These are phyloP conservation scores for Poteriospumella lacustris DNA, from an alignment of 108 stramenopile species.

Conservation along the genomic window DNA sequence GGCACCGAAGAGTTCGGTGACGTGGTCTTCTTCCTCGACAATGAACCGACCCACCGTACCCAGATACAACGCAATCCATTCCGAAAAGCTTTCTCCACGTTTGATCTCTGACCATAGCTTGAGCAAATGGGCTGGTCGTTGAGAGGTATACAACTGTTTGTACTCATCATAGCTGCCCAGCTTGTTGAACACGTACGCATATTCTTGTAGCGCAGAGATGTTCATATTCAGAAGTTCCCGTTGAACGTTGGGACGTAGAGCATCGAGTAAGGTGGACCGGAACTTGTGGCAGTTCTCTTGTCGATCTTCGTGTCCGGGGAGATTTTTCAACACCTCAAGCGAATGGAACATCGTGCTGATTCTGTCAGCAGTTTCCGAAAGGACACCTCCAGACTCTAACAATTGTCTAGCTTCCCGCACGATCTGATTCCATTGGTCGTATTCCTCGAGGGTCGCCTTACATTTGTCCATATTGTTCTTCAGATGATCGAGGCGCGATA, in stretches of 20 bases:
- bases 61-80: background rate
- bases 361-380: slow-evolving; percentile 26
- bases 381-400: slow-evolving; percentile 9
- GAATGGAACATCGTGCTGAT: slow-evolving; percentile 4
- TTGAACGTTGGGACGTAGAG: background rate
- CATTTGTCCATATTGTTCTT: slow-evolving; percentile 23
- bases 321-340: background rate
- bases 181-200: background rate
- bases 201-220: background rate
- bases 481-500: slow-evolving; percentile 22
- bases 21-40: background rate
- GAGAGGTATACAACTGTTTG: background rate
- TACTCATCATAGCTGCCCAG: background rate
- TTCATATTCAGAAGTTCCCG: background rate
- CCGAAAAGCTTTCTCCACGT: background rate
- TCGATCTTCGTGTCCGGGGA: slow-evolving; percentile 27
- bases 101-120: background rate
- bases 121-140: background rate
- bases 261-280: background rate
- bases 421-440: slow-evolving; percentile 20
- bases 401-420: slow-evolving; percentile 2
- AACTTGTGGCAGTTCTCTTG: background rate
- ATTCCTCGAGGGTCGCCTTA: slow-evolving; percentile 18
- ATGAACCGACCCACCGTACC: background rate
- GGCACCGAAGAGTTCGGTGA: background rate